Evolutionary conservation across 768 basidiomycete species (phyloP), one percentile per base, ranked within the genome.

Genomic region (Boletus sensibilis): DNA sequence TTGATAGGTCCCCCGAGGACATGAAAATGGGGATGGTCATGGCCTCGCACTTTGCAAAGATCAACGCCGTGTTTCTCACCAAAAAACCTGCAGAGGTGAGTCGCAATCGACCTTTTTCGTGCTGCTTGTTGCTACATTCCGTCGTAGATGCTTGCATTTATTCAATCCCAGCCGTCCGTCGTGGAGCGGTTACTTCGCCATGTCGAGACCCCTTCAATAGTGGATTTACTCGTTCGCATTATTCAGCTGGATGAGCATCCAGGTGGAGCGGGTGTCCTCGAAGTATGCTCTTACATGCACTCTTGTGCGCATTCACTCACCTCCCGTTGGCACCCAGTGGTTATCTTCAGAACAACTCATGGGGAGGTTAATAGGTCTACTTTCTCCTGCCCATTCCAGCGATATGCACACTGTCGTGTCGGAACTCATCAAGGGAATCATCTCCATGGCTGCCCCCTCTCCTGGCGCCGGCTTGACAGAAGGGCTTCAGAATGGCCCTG

Each of bases 11-110:
- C 4, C 80, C 90, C 16, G 91, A 93, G 43, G 92, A 93, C 57
- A 91, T 96, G 83, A 90, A 88, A 73, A 88, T 83, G 14, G 83
- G 88, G 63, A 90, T 89, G 77, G 82, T 87, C 55, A 89, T 96
- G 79, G 90, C 93, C 31, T 86, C 92, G 1, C 90, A 92, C 72
- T 99, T 97, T 77, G 85, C 88, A n/a, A 92, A 96, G 73, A 90
- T 98, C 62, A 97, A 93, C 68, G 85, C 88, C 38, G 82, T 88
- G 1, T 91, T 98, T 64, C 74, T 99, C 66, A 86, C 79, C 60
- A 95, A 94, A 77, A 90, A 91, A 73, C 91, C 92, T 25, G 81
- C 81, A 59, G 94, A 97, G 84, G 94, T 94, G 74, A 68, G 80
- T 80, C 33, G 43, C 52, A 46, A 45, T 52, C 31, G 3, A 1